Evolutionary conservation across 31 red algal species (phyloP), one percentile per base, ranked within the genome.

Genomic region (Asparagopsis taxiformis): DNA sequence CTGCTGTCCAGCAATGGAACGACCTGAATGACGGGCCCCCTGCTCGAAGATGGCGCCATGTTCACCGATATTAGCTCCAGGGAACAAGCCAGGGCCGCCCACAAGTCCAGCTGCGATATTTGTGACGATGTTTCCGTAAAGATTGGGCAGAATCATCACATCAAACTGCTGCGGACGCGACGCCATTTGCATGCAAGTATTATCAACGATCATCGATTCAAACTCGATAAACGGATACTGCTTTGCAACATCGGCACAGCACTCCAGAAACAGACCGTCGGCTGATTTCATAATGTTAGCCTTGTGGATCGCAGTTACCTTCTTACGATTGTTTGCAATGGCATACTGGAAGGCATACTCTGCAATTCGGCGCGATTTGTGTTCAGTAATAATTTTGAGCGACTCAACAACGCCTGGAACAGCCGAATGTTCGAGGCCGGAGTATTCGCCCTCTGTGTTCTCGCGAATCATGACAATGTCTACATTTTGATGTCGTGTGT

Each of bases 391-490:
- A 28, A 98, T 91, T 48, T 98, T 98, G 8, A 98, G 63, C 13
- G 82, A 89, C 68, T 98, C 95, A 36, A 98, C 90, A 11, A 98
- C 95, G 26, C 95, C 91, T 35, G 84, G 83, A 17, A 98, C 91
- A 52, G 80, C 88, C 33, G 80, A 78, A 59, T 98, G 95, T 65
- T 98, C 95, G 50, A 98, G 66, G 31, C 95, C 95, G 19, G 80
- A 90, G 65, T 98, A 98, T 70, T 98, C 95, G 49, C 95, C 95
- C 69, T 98, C 95, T 0, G 95, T 98, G 39, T 94, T 98, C 77
- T 98, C 95, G 41, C 95, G 95, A 80, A 98, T 94, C 23, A 94
- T 79, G 53, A 98, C 95, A 23, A 98, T 72, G 46, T 98, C 95
- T 10, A 98, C 75, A 66, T 71, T 30, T 4, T 69, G 32, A 41